Conservation (phyloP, 192 early-diverging fungal genomes). For the Linnemannia exigua region DNA sequence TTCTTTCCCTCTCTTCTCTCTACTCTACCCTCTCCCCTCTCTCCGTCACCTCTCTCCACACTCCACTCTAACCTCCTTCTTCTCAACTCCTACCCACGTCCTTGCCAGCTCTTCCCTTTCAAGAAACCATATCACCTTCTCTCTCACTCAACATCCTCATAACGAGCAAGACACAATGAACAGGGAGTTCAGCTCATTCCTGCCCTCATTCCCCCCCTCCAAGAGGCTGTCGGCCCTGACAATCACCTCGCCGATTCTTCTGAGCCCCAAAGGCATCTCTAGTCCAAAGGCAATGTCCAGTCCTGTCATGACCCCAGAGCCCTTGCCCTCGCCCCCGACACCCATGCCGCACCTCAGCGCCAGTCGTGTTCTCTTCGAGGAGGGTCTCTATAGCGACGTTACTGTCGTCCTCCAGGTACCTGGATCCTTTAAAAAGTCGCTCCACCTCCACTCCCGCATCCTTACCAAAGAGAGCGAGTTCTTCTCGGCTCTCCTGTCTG, state of each 20-base stretch:
- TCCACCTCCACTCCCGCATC: slow-evolving; percentile 43
- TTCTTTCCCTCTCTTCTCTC: neutral
- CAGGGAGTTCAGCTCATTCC: slow-evolving; percentile 47
- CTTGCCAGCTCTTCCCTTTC: neutral
- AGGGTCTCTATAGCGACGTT: slow-evolving; percentile 56
- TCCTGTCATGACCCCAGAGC: slow-evolving; percentile 46
- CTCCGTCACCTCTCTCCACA: neutral
- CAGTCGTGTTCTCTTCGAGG: slow-evolving; percentile 50
- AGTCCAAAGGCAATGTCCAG: slow-evolving; percentile 10
- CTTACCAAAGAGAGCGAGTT: slow-evolving; percentile 45
- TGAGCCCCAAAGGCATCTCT: neutral
- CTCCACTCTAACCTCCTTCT: neutral
- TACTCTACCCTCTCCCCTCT: neutral
- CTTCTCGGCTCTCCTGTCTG: slow-evolving; percentile 39
- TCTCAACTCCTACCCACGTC: neutral
- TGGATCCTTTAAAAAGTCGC: slow-evolving; percentile 42
- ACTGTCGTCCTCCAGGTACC: slow-evolving; percentile 42
- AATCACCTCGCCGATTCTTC: slow-evolving; percentile 34
- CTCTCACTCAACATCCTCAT: no score
- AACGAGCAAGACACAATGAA: slow-evolving; percentile 20
- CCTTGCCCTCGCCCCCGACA: slow-evolving; percentile 36
- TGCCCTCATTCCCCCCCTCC: slow-evolving; percentile 52
- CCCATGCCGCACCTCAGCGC: slow-evolving; percentile 55
- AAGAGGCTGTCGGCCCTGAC: slow-evolving; percentile 51
- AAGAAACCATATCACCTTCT: neutral